phyloP scores from a whole-genome alignment of 768 basidiomycete species.

The Trametes villosa region DNA sequence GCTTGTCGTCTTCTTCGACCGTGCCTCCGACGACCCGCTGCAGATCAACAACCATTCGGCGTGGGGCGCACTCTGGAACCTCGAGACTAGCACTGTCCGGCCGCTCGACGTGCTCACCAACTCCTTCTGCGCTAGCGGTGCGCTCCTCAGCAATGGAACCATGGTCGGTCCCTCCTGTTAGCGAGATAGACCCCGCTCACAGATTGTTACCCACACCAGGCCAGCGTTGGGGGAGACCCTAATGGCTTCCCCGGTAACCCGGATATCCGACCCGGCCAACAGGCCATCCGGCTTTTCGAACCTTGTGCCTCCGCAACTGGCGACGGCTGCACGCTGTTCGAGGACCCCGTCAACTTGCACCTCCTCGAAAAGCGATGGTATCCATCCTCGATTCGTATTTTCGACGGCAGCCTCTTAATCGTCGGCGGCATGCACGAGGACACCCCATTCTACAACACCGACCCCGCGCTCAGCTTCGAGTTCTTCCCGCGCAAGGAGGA shows the following conservation, averaged over 20 bases:
- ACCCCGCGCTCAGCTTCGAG: slow-evolving; percentile 78
- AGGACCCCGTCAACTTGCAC: slow-evolving; percentile 63
- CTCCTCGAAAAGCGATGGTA: slow-evolving; percentile 85
- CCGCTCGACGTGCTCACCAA: slow-evolving; percentile 74
- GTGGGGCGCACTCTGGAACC: slow-evolving; percentile 78
- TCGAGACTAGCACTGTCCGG: slow-evolving; percentile 61
- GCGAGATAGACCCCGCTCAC: too few relatives aligned
- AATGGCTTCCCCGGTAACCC: slow-evolving; percentile 66
- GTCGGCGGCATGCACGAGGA: slow-evolving; percentile 83
- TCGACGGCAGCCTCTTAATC: slow-evolving; percentile 80
- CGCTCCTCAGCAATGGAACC: slow-evolving; percentile 36
- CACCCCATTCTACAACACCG: slow-evolving; percentile 83
- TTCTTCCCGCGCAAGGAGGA: slow-evolving; percentile 78
- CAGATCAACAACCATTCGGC: slow-evolving; percentile 76
- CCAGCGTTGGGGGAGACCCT: slow-evolving; percentile 80
- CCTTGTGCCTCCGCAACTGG: slow-evolving; percentile 59
- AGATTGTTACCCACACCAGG: slow-evolving; percentile 25
- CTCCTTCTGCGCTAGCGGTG: slow-evolving; percentile 85
- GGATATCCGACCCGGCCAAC: slow-evolving; percentile 76
- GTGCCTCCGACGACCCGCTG: slow-evolving; percentile 84
- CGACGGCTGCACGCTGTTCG: slow-evolving; percentile 62
- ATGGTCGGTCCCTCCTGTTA: neutral
- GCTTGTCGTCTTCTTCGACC: slow-evolving; percentile 80
- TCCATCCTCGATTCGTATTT: slow-evolving; percentile 66
- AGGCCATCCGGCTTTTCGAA: slow-evolving; percentile 71